Evolutionary conservation across 164 flowering plant genomes (phyloP).

Genomic region (Magnolia changhungtana): DNA sequence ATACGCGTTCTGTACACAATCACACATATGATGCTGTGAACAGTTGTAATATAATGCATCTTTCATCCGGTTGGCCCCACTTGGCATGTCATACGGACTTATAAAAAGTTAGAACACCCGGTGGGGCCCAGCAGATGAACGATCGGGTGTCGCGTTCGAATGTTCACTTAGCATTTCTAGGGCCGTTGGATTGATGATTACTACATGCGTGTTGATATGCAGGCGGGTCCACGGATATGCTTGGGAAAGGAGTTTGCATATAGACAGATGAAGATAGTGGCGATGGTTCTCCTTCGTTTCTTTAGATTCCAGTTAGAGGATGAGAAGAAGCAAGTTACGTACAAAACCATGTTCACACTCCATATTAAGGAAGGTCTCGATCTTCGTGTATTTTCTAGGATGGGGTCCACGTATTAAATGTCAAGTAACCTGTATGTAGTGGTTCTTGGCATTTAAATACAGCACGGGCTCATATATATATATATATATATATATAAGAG

Average conservation of each 20-base stretch:
- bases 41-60: too few relatives aligned
- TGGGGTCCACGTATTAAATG: slow-evolving; percentile 1
- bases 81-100: too few relatives aligned
- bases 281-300: slow-evolving; percentile 46
- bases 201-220: slow-evolving; percentile 8
- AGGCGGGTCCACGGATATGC: slow-evolving; percentile 79
- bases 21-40: too few relatives aligned
- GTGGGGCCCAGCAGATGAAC: neutral
- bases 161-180: neutral
- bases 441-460: too few relatives aligned
- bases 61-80: too few relatives aligned
- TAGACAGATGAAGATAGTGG: slow-evolving; percentile 71
- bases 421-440: too few relatives aligned
- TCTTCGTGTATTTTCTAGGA: slow-evolving; percentile 44
- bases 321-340: slow-evolving; percentile 35
- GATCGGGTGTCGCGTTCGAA: neutral
- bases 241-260: slow-evolving; percentile 78
- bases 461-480: too few relatives aligned
- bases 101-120: too few relatives aligned
- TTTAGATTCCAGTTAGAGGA: slow-evolving; percentile 57
- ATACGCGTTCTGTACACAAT: neutral
- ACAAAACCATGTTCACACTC: slow-evolving; percentile 69
- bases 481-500: too few relatives aligned
- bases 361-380: slow-evolving; percentile 57
- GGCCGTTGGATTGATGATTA: neutral